Evolutionary conservation across 116 monocot genomes (phyloP).

Genomic region (Cymodocea nodosa): DNA sequence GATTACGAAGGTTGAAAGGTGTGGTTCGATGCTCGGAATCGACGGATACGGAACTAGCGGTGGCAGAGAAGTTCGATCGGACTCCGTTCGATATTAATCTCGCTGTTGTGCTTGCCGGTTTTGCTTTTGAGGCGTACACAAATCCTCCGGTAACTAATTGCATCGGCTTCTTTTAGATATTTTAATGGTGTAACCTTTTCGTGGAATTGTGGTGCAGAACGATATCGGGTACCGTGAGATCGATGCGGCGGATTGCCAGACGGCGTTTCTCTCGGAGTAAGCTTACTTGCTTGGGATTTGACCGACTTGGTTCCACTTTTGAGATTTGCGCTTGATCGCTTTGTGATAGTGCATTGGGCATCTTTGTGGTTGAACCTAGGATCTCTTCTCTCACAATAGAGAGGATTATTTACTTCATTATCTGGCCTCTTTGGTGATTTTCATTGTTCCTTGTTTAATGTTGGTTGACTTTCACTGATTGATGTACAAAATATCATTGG

Average conservation of each 20-base stretch:
- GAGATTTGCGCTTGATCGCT: too few species aligned
- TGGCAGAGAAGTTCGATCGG: conserved; percentile 16
- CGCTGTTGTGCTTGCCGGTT: conserved; percentile 86
- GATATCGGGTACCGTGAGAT: conserved; percentile 55
- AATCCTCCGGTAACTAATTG: conserved; percentile 51
- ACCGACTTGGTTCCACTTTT: too few species aligned
- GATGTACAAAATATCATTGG: too few species aligned
- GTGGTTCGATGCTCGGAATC: conserved; percentile 5
- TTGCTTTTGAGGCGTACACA: conserved; percentile 88
- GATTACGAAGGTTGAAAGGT: not conserved
- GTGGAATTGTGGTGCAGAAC: conserved; percentile 24
- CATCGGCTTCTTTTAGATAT: not conserved
- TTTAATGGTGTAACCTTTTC: not conserved
- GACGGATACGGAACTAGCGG: not conserved
- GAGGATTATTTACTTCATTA: too few species aligned
- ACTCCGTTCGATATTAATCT: conserved; percentile 84
- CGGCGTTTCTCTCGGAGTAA: conserved; percentile 82
- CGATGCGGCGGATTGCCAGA: conserved; percentile 76
- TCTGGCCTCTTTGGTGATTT: too few species aligned
- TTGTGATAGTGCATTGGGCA: too few species aligned
- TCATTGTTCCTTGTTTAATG: too few species aligned
- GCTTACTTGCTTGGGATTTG: conserved; percentile 1
- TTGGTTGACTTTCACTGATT: too few species aligned
- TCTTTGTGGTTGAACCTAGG: too few species aligned
- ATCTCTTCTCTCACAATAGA: too few species aligned